Evolutionary conservation across 441 rosid genomes (phyloP), one percentile per base, ranked within the genome.

Genomic region (Raphanus hybrid): DNA sequence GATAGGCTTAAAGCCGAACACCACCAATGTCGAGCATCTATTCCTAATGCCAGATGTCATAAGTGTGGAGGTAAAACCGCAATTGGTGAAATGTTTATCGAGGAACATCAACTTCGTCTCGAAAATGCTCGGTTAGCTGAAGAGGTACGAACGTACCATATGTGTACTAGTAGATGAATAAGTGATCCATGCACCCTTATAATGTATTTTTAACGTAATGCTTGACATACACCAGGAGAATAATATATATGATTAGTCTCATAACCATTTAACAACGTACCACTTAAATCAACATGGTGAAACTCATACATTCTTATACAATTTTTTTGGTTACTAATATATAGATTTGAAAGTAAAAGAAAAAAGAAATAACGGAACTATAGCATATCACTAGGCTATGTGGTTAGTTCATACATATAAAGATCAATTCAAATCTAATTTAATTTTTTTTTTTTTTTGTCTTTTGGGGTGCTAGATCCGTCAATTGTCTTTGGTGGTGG

Each of bases 11-110:
- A 84, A 77, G 86, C 86, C 11, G 97, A 92, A 2, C 90, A 88
- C 82, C 79, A 82, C 81, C 78, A 87, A 67, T 87, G 70, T 32
- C 79, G 89, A 73, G 94, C 87, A 74, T 90, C 97, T 54, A 79
- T 92, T 32, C 43, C 75, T 78, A 86, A 83, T 61, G 87, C 97
- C 20, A 77, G 85, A 5, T 94, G 99, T 74, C 97, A 93, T 35
- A 86, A 80, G 20, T 94, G 99, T 63, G 92, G 91, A 20, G 92
- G 94, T 5, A 87, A 86, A 2, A 91, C 99, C 34, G 88, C 93
- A 43, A 67, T 92, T 27, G 91, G 92, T 12, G 96, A 95, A 54
- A 88, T 92, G 93, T 86, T 90, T 29, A 86, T 84, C n/a, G 96
- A 90, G 63, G 99, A 95, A 75, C 97, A 91, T 74, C 94, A 90